Conservation (phyloP, 1,284 basidiomycete species). For the Cryptococcus jaspeensis region DNA sequence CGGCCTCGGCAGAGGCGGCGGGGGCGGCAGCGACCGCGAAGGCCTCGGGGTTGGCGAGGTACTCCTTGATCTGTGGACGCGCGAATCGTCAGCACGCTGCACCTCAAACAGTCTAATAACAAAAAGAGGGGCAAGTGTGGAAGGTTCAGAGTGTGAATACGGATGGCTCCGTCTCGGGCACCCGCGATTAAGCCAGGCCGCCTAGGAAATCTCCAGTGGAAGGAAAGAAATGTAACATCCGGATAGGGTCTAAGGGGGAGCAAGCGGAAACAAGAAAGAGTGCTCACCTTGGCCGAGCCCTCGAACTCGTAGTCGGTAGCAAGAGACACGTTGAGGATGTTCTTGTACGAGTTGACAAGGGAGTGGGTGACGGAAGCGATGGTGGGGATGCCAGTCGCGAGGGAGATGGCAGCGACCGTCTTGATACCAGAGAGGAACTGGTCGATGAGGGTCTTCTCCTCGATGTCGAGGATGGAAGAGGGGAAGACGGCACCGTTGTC, state of each 20-base stretch:
- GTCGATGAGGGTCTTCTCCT: slow-evolving; percentile 84
- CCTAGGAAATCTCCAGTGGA: slow-evolving; percentile 59
- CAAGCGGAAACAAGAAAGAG: slow-evolving; percentile 3
- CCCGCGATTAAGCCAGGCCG: slow-evolving; percentile 49
- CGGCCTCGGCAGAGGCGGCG: slow-evolving; percentile 58
- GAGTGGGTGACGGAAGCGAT: slow-evolving; percentile 90
- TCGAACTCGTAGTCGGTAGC: slow-evolving; percentile 95
- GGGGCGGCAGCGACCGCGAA: slow-evolving; percentile 78
- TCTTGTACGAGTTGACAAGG: slow-evolving; percentile 99
- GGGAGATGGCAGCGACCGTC: slow-evolving; percentile 92
- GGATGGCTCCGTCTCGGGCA: slow-evolving; percentile 24
- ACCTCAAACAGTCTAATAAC: not conserved
- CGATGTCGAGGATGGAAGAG: slow-evolving; percentile 88
- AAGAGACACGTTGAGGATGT: slow-evolving; percentile 85
- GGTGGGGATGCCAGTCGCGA: slow-evolving; percentile 95
- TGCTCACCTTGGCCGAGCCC: slow-evolving; percentile 82
- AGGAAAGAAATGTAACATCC: slow-evolving; percentile 34
- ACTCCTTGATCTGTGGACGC: slow-evolving; percentile 77
- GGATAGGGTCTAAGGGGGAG: slow-evolving; percentile 11
- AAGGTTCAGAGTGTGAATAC: slow-evolving; percentile 40
- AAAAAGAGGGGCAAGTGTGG: slow-evolving; percentile 2
- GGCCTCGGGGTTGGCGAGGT: slow-evolving; percentile 94
- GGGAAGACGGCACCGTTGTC: slow-evolving; percentile 89
- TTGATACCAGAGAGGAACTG: slow-evolving; percentile 91
- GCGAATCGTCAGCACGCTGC: not conserved